phyloP scores from a whole-genome alignment of 2,329 filamentous ascomycete species.

The Hypoxylon rubiginosum region DNA sequence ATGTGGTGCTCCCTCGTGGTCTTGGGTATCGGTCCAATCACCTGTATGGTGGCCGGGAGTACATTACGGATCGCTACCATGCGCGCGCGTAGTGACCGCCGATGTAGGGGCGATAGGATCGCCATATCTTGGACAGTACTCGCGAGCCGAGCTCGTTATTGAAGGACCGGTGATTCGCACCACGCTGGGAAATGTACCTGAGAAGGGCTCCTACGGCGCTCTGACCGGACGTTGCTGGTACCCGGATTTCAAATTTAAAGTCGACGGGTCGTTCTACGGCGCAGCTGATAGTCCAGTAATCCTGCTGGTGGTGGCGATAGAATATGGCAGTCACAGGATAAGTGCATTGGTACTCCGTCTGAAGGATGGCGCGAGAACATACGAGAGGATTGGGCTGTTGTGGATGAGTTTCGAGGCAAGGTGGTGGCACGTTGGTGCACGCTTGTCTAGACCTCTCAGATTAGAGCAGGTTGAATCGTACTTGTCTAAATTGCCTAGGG shows the following conservation, averaged over 20 bases:
- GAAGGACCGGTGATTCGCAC: not conserved
- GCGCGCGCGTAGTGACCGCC: not conserved
- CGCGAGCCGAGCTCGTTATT: not conserved
- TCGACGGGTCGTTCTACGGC: not conserved
- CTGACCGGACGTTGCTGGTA: no score
- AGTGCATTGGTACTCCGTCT: not conserved
- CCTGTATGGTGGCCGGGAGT: constrained; percentile 22
- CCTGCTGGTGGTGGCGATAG: not conserved
- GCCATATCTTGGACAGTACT: constrained; percentile 2
- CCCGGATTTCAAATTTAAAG: not conserved
- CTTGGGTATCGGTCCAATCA: constrained; percentile 31
- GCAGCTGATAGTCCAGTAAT: not conserved
- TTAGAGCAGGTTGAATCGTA: no score
- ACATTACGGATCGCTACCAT: not conserved
- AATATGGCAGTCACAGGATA: not conserved
- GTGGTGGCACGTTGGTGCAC: not conserved
- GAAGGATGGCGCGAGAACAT: not conserved
- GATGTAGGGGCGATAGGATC: not conserved
- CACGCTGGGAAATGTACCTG: not conserved
- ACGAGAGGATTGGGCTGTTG: not conserved
- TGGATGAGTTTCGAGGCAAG: not conserved
- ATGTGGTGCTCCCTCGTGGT: constrained; percentile 25
- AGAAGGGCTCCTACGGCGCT: not conserved
- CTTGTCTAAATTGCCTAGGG: not conserved
- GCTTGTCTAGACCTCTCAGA: no score